A percentile compares a stretch with the other conserved stretches of the same genome.
These are phyloP conservation scores for Hirsutella rhossiliensis DNA, from an alignment of 2,329 filamentous ascomycete genomes.

Conservation along the genomic window DNA sequence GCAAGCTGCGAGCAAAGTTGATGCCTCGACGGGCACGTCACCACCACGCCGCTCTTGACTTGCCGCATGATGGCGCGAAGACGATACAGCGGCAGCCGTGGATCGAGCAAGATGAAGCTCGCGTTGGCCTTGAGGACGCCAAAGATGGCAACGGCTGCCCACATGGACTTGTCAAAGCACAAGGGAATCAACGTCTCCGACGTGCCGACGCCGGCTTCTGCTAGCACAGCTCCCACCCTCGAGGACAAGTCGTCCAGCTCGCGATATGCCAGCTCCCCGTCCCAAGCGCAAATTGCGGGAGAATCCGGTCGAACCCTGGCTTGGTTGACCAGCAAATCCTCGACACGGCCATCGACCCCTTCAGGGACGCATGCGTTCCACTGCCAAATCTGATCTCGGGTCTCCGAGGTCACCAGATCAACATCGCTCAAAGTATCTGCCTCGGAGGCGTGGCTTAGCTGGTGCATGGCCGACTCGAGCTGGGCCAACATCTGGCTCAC, in stretches of 20 bases:
- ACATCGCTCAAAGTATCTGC: too few species aligned
- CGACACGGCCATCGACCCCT: conserved; percentile 7
- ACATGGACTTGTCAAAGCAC: conserved; percentile 14
- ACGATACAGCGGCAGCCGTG: conserved; percentile 1
- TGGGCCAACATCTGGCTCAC: too few species aligned
- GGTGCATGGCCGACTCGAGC: not conserved
- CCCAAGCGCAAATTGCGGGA: conserved; percentile 12
- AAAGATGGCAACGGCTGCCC: conserved; percentile 10
- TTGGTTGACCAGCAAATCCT: conserved; percentile 6
- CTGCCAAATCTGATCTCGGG: conserved; percentile 7
- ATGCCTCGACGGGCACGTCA: not conserved
- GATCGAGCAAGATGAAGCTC: conserved; percentile 14
- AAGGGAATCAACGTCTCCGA: conserved; percentile 8
- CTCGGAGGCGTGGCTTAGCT: conserved; percentile 3
- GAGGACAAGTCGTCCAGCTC: conserved; percentile 4
- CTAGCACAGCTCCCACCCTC: conserved; percentile 2
- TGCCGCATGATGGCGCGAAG: conserved; percentile 2
- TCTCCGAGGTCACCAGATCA: not conserved
- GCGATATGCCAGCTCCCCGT: conserved; percentile 10
- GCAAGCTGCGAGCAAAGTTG: not conserved
- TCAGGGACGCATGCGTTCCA: conserved; percentile 7
- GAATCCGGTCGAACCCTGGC: conserved; percentile 7
- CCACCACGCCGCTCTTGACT: not conserved
- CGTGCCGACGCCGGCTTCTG: not conserved
- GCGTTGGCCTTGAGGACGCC: conserved; percentile 12